These are phyloP conservation scores for Rhodosporidiobolus odoratus DNA, from an alignment of 768 basidiomycete genomes.

Conservation along the genomic window DNA sequence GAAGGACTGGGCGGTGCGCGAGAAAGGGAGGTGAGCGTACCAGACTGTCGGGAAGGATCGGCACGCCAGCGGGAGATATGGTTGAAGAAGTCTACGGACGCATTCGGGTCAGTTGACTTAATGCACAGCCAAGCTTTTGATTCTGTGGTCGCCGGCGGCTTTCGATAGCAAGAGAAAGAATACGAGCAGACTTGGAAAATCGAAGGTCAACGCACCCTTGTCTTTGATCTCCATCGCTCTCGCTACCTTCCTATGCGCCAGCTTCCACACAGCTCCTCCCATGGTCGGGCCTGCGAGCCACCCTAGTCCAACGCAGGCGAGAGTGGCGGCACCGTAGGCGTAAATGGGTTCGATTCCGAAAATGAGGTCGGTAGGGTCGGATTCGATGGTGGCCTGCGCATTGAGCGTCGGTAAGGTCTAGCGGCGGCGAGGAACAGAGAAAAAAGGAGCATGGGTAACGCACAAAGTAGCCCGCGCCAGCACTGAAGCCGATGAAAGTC, in stretches of 20 bases:
- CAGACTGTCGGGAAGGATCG: constrained; percentile 45
- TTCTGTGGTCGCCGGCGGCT: no score
- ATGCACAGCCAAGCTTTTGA: no score
- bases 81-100: constrained; percentile 26
- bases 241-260: constrained; percentile 20
- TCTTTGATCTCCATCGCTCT: constrained; percentile 39
- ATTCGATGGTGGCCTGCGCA: constrained; percentile 34
- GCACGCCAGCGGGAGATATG: constrained; percentile 43
- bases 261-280: constrained; percentile 34
- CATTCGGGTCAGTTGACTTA: no score
- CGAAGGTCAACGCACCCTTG: constrained; percentile 12
- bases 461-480: constrained; percentile 36
- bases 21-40: neutral
- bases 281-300: constrained; percentile 41
- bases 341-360: constrained; percentile 39
- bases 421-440: neutral
- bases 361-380: constrained; percentile 32
- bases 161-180: neutral
- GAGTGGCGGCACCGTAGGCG: constrained; percentile 37
- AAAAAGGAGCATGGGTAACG: neutral
- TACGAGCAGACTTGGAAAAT: neutral
- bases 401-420: neutral
- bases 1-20: neutral
- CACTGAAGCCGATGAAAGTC: constrained; percentile 33
- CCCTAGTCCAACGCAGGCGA: constrained; percentile 37